Base-by-base conservation (phyloP, 1,284 basidiomycete genomes). In the Cryptococcus floricola region DNA sequence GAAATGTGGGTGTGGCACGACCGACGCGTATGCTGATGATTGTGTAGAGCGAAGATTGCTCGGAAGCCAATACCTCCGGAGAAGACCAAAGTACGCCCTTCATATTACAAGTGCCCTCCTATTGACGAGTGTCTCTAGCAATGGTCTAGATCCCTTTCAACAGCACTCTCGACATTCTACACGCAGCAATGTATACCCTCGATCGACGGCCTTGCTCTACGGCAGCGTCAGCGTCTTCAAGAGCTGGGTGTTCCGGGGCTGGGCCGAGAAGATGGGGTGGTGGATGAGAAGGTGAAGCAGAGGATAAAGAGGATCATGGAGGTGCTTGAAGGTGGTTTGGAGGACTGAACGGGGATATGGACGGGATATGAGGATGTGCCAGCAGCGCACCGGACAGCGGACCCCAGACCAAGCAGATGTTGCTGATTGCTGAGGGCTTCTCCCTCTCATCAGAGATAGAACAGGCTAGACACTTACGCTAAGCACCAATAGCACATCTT, bases 201-300 rank as follows among this genome's bases (percentile, higher is more conserved):
- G 0, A 50, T 71, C 5, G 73, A 75, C 51, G 68, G 68, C 1
- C 56, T 75, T 16, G 64, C 68, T 2, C n/a, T 53, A 5, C 60
- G 67, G 5, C 73, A 75, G 13, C 52, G 49, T 18, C 57, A 64
- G 25, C 47, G 61, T n/a, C 58, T 75, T 27, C 46, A 59, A 7
- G 63, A 69, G 28, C 60, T 75, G 12, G 73, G 71, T 16, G 70
- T 72, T 5, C 71, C 73, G 3, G 73, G 73, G 4, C 60, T 75
- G 3, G 65, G 61, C 0, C 31, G 31, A 34, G 53, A 52, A 7
- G 66, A 61, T 23, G 56, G 54, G 4, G 48, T 41, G 39, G 19
- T n/a, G 5, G 50, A 37, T 38, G 27, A 23, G 12, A 65, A 56
- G 45, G 57, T 42, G 14, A 61, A 56, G 39, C 64, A 68, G 54